phyloP scores from a whole-genome alignment of 495 filamentous ascomycete species.

The Rusavskia elegans region DNA sequence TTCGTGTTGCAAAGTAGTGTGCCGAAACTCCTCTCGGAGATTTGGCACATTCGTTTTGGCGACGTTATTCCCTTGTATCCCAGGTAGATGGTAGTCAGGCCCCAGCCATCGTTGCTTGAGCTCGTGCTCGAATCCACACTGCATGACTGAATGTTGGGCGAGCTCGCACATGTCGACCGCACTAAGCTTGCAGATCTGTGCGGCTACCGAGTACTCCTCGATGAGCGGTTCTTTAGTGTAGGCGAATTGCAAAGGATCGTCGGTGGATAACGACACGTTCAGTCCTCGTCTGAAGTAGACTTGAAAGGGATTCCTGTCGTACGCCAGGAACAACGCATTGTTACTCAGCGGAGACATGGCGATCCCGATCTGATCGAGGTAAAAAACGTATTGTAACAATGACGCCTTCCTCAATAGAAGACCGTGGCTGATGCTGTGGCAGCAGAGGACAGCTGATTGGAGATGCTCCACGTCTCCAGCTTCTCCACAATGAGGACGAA shows the following conservation, averaged over 20 bases:
- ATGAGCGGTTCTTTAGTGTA: constrained; percentile 98
- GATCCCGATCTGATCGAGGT: constrained; percentile 93
- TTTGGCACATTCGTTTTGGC: constrained; percentile 93
- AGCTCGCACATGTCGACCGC: constrained; percentile 98
- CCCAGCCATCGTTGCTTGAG: constrained; percentile 89
- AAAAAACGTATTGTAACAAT: constrained; percentile 90
- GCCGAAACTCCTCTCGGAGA: constrained; percentile 72
- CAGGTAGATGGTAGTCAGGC: constrained; percentile 50
- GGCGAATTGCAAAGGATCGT: constrained; percentile 94
- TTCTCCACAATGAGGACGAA: constrained; percentile 92
- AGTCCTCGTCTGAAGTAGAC: constrained; percentile 88
- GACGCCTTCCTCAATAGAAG: constrained; percentile 88
- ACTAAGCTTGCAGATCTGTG: constrained; percentile 95
- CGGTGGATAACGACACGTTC: constrained; percentile 90
- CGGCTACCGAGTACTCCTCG: constrained; percentile 94
- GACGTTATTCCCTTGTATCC: constrained; percentile 71
- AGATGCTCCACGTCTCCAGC: constrained; percentile 94
- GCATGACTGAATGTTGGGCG: constrained; percentile 84
- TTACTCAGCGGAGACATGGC: constrained; percentile 98
- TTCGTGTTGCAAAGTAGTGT: constrained; percentile 57
- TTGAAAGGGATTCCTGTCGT: constrained; percentile 90
- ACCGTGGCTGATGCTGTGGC: constrained; percentile 94
- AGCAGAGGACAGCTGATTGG: constrained; percentile 80
- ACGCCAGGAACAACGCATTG: constrained; percentile 91
- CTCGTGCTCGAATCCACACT: constrained; percentile 82